Evolutionary conservation across 75 land plant species (phyloP).

Genomic region (Cunninghamia lanceolata): DNA sequence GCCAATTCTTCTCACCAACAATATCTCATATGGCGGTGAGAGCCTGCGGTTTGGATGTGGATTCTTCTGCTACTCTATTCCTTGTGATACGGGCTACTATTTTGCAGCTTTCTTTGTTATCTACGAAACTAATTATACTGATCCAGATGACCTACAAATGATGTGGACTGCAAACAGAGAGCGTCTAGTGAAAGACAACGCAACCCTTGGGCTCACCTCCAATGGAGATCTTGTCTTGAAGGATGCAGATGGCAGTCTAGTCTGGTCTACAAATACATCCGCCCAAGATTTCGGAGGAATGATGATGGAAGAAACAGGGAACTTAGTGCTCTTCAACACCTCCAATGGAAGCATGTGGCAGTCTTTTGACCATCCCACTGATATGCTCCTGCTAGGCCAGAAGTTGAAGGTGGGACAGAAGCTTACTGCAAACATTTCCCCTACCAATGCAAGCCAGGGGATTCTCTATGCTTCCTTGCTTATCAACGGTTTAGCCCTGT

Average conservation of each 20-base stretch:
- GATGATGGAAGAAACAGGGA: conserved; percentile 31
- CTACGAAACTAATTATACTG: background rate
- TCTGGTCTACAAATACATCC: conserved; percentile 41
- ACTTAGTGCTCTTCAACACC: conserved; percentile 33
- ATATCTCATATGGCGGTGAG: background rate
- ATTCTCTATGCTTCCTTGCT: background rate
- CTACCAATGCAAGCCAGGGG: conserved; percentile 18
- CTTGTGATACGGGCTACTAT: background rate
- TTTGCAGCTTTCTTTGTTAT: background rate
- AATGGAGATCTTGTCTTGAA: conserved; percentile 29
- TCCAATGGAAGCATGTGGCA: conserved; percentile 33
- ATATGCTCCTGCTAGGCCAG: conserved; percentile 35
- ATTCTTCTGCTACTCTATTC: background rate
- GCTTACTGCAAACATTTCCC: conserved; percentile 17
- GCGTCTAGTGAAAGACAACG: conserved; percentile 1
- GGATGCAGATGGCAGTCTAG: conserved; percentile 17
- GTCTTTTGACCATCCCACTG: conserved; percentile 49
- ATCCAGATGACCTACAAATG: background rate
- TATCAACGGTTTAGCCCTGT: background rate
- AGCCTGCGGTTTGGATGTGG: background rate
- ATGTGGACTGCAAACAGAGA: conserved; percentile 25
- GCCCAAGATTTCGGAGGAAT: conserved; percentile 21
- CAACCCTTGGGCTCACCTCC: conserved; percentile 7
- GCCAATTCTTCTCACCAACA: background rate
- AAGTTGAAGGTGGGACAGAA: conserved; percentile 20